Evolutionary conservation across 306 rosid species (phyloP).

Genomic region (Dalbergia cultrata): DNA sequence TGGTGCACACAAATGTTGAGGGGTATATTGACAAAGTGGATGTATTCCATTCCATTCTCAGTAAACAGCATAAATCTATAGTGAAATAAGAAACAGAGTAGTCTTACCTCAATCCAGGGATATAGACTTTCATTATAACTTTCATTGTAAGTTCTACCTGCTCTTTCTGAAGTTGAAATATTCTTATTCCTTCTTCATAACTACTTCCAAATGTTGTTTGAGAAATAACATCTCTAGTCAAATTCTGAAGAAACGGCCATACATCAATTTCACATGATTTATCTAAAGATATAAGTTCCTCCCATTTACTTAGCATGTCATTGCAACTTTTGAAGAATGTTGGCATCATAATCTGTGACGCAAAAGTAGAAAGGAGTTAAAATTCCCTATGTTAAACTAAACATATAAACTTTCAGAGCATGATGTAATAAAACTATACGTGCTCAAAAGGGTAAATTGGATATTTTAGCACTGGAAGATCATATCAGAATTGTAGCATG

Average conservation of each 20-base stretch:
- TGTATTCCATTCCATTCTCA: too few species aligned
- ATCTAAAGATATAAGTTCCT: neutral
- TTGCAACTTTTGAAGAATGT: neutral
- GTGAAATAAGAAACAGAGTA: neutral
- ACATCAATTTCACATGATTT: too few species aligned
- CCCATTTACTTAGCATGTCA: neutral
- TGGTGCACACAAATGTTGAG: too few species aligned
- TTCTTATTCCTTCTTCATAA: conserved; percentile 60
- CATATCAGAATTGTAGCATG: too few species aligned
- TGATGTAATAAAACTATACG: too few species aligned
- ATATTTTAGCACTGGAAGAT: too few species aligned
- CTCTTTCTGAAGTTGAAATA: conserved; percentile 60
- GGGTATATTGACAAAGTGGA: too few species aligned
- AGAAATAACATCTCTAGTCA: conserved; percentile 46
- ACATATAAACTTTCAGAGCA: neutral
- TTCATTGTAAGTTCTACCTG: conserved; percentile 6
- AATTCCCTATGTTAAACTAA: neutral
- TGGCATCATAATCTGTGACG: neutral
- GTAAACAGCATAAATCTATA: neutral
- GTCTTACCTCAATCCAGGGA: conserved; percentile 66
- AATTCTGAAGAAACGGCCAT: too few species aligned
- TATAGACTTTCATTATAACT: neutral
- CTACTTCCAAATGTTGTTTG: conserved; percentile 62
- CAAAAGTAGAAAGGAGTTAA: neutral
- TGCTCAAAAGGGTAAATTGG: too few species aligned